Base-by-base conservation (phyloP, 768 basidiomycete species). In the Mycena haematopus region DNA sequence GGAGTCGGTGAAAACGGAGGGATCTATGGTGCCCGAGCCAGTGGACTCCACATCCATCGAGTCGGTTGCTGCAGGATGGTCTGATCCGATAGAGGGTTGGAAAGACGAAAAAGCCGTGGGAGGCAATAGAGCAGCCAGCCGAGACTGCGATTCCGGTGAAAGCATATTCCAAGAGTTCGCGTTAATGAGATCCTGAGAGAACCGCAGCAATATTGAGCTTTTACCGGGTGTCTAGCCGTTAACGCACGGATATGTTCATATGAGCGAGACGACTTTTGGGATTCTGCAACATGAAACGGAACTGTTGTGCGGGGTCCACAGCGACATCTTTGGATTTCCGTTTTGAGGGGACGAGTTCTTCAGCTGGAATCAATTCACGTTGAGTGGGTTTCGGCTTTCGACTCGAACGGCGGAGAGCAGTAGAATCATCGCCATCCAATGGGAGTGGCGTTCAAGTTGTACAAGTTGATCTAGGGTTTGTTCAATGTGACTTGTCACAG, bases 181-280 rank as follows among this genome's bases (percentile, higher is more conserved):
- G 64, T 84, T 85, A 57, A 86, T 74, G 27, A 86, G 71, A 56
- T 82, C 80, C 84, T 85, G 54, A 14, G 21, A 46, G 58, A 53
- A 49, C 58, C 52, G 51, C 44, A 36, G 15, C 15, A 19, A 17
- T 52, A 52, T 65, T 56, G 56, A 63, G 61, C 25, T 51, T 46
- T 55, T 59, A 51, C 44, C 35, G 49, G 24, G 60, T 19, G 44
- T 8, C 7, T 27, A 58, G 55, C 25, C 49, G 46, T 47, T 6
- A 51, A 78, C 81, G 73, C 75, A 87, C 86, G 66, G 80, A 76
- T 60, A 86, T 79, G 58, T 86, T 79, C 65, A 83, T 73, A 27
- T 72, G 77, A 11, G 82, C 81, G 10, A 86, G 73, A 19, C 77
- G 70, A 71, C 85, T 86, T 70, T 81, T 82, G 1, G 80, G 71